Conservation (phyloP, 164 flowering plant species). For the Berberis vulgaris region DNA sequence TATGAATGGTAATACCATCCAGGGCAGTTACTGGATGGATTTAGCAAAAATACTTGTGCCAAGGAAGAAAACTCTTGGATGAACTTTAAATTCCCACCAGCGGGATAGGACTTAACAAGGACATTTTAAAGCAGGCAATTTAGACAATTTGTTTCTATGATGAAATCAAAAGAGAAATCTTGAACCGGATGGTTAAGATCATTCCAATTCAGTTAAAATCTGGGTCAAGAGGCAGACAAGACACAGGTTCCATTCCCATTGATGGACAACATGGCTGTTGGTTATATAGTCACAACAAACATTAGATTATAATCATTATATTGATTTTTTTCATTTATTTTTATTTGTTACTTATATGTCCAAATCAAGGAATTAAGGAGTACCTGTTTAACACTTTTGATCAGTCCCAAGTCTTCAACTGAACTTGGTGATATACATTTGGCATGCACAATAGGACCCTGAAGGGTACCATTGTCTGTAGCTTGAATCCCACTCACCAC, state of each 20-base stretch:
- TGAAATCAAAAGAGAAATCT: background rate
- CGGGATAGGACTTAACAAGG: background rate
- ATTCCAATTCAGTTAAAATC: background rate
- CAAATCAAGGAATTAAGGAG: background rate
- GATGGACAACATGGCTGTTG: background rate
- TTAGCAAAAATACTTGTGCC: no score
- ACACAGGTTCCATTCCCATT: background rate
- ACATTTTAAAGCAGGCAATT: background rate
- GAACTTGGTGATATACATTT: conserved; percentile 53
- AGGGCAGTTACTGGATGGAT: no score
- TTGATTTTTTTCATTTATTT: background rate
- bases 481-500: conserved; percentile 14
- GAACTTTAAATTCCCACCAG: no score
- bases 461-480: conserved; percentile 18
- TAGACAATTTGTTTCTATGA: background rate
- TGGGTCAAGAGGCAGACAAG: background rate
- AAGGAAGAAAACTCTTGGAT: no score
- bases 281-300: background rate
- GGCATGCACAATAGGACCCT: conserved; percentile 65
- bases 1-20: no score
- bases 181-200: background rate
- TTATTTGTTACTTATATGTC: background rate
- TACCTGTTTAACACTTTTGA: conserved; percentile 38
- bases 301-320: background rate
- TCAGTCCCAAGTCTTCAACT: conserved; percentile 36